Percentiles rank a stretch among this genome's conserved stretches.
Evolutionary conservation across 2,329 filamentous ascomycete genomes (phyloP).

Genomic region (Aureobasidium musti): DNA sequence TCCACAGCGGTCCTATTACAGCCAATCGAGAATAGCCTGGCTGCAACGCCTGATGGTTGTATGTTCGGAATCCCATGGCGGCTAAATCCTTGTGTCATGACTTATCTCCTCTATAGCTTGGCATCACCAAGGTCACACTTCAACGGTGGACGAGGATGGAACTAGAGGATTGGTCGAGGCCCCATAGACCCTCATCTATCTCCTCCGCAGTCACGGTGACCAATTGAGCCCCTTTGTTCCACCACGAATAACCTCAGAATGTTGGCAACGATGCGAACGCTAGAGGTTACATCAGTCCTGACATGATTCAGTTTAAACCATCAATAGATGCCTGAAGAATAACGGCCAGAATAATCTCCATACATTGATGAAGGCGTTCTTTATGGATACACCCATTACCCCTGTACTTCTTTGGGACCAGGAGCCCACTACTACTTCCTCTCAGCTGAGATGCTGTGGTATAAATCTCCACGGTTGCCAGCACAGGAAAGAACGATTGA

Average conservation of each 20-base stretch:
- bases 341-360: constrained; percentile 40
- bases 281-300: too few relatives aligned
- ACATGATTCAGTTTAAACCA: too few relatives aligned
- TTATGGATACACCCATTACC: constrained; percentile 30
- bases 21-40: background rate
- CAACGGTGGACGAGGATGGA: background rate
- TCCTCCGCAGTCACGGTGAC: constrained; percentile 38
- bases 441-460: background rate
- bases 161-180: constrained; percentile 51
- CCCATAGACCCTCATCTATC: constrained; percentile 52
- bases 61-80: background rate
- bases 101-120: background rate
- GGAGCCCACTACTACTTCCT: background rate
- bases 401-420: constrained; percentile 33
- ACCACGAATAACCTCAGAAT: constrained; percentile 36
- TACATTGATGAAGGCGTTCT: constrained; percentile 37
- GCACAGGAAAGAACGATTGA: background rate
- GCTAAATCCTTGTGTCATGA: background rate
- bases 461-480: background rate
- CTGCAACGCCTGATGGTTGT: background rate
- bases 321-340: too few relatives aligned
- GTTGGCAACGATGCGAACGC: constrained; percentile 33
- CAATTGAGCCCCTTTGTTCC: constrained; percentile 38
- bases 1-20: background rate
- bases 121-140: background rate